Evolutionary conservation across 2,329 filamentous ascomycete species (phyloP), one percentile per base, ranked within the genome.

Genomic region (Delphinella strobiligena): DNA sequence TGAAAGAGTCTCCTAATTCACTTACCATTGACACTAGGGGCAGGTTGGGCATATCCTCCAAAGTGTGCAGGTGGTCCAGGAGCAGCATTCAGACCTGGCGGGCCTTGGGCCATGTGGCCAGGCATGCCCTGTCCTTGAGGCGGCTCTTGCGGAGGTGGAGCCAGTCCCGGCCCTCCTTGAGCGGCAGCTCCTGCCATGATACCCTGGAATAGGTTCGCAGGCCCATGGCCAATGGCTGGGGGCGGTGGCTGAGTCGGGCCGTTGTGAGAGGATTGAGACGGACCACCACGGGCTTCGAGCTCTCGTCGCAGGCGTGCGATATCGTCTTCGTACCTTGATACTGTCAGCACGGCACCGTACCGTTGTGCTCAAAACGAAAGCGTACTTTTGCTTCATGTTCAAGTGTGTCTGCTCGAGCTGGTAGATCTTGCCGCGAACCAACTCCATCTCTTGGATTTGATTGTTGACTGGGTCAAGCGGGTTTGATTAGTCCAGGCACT

Each of bases 401-500:
- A 89, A 73, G 55, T 96, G 91, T 36, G 80, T 77, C 59, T 93
- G 87, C 61, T 98, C 91, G 61, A 98, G 78, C 52, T 84, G 77
- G 56, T 86, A 95, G 44, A 98, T 85, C 63, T 94, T 95, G 58
- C 88, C 82, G 47, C 88, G 75, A 36, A 98, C 86, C 55, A 94
- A 75, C 59, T 94, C 85, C 74, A 96, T 91, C 65, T 98, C 91
- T 55, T 89, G 81, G 48, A 95, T 81, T 61, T 98, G 91, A 36
- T 79, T 76, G 43, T 84, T 79, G 57, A 96, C 91, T 95, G 61
- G 50, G 52, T 41, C 31, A 31, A 45, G 19, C 44, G 32, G 19
- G 19, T 22, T 22, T 17, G 31, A 36, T 46, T 38, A 45, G 43
- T 34, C 38, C 19, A 40, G 5, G 27, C 15, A 15, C 29, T 19